Percentiles rank a stretch among this genome's conserved stretches.
These are phyloP conservation scores for Cercis canadensis DNA, from an alignment of 306 rosid genomes.

Conservation along the genomic window DNA sequence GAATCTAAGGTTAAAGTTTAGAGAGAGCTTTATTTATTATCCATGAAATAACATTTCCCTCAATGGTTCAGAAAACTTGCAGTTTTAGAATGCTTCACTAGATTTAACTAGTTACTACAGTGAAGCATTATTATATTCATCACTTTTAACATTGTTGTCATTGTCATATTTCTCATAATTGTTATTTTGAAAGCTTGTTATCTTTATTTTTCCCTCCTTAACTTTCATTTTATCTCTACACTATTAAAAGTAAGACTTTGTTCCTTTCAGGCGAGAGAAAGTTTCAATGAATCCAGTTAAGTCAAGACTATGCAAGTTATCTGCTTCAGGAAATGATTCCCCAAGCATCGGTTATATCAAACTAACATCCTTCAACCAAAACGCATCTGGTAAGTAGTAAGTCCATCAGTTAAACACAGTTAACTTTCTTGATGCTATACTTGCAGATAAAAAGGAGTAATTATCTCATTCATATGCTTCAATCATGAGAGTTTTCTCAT, in stretches of 20 bases:
- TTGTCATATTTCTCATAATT: slow-evolving; percentile 4
- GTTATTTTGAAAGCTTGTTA: slow-evolving; percentile 10
- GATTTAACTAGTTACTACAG: not conserved
- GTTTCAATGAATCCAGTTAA: slow-evolving; percentile 89
- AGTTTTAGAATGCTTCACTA: slow-evolving; percentile 19
- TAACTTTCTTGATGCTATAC: no score
- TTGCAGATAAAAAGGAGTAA: no score
- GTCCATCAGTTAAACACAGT: not conserved
- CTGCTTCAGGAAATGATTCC: slow-evolving; percentile 69
- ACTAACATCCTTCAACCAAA: slow-evolving; percentile 85
- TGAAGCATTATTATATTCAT: slow-evolving; percentile 12
- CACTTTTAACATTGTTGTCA: slow-evolving; percentile 12
- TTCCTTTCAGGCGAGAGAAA: slow-evolving; percentile 84
- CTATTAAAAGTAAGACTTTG: slow-evolving; percentile 22
- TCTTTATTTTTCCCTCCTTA: slow-evolving; percentile 5
- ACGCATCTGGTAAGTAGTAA: slow-evolving; percentile 73
- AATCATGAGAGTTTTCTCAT: not conserved
- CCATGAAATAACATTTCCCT: no score
- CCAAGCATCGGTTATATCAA: slow-evolving; percentile 88
- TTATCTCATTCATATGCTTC: not conserved
- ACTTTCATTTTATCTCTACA: not conserved
- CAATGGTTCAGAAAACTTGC: slow-evolving; percentile 3
- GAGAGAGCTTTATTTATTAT: not conserved
- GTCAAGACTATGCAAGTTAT: slow-evolving; percentile 80
- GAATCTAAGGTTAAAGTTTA: slow-evolving; percentile 13